Evolutionary conservation across 306 rosid genomes (phyloP).

Genomic region (Canavalia ensiformis): DNA sequence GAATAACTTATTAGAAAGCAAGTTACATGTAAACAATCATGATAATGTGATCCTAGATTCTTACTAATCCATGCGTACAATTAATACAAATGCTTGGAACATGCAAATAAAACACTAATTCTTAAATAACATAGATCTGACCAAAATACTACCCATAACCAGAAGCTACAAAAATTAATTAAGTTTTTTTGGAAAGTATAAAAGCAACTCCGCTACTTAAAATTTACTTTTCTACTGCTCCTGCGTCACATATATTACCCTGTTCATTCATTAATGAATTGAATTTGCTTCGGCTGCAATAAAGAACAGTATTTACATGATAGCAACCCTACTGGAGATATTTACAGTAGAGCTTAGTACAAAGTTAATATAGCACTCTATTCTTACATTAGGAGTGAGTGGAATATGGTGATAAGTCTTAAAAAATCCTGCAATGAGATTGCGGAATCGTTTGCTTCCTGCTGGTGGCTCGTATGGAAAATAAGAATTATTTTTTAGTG

Average conservation of each 20-base stretch:
- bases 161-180: slow-evolving; percentile 14
- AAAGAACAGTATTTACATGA: slow-evolving; percentile 35
- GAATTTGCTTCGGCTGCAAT: slow-evolving; percentile 31
- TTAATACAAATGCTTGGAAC: not conserved
- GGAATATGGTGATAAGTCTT: slow-evolving; percentile 97
- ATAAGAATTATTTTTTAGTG: slow-evolving; percentile 69
- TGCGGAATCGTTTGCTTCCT: slow-evolving; percentile 89
- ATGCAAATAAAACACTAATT: slow-evolving; percentile 1
- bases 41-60: not conserved
- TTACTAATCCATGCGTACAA: slow-evolving; percentile 23
- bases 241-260: slow-evolving; percentile 19
- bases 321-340: slow-evolving; percentile 19
- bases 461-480: slow-evolving; percentile 95
- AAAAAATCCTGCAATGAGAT: slow-evolving; percentile 89
- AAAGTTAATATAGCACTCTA: slow-evolving; percentile 19
- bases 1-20: not conserved
- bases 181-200: slow-evolving; percentile 20
- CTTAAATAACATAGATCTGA: slow-evolving; percentile 26
- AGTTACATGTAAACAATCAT: not conserved
- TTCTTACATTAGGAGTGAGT: slow-evolving; percentile 76
- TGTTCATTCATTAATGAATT: slow-evolving; percentile 23
- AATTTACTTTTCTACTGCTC: slow-evolving; percentile 39
- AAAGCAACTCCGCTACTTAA: slow-evolving; percentile 18
- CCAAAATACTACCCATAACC: slow-evolving; percentile 30
- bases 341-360: slow-evolving; percentile 30